phyloP scores from a whole-genome alignment of 1,139 yeast species.

The Magnusiomyces starmeri region DNA sequence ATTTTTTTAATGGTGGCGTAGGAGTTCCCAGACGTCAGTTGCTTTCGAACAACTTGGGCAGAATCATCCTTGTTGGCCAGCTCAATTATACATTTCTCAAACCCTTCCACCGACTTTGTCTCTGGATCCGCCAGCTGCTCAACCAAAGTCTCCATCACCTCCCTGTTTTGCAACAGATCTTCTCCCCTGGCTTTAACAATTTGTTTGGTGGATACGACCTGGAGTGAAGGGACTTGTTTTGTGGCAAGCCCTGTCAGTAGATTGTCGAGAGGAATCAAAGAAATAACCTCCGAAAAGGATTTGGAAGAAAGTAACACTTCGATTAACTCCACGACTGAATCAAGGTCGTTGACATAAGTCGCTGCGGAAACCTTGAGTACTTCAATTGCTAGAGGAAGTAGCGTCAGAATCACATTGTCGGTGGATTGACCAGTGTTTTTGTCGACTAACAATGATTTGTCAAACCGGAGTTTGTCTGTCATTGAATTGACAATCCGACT shows the following conservation, averaged over 20 bases:
- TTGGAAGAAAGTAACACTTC: constrained; percentile 20
- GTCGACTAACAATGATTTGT: constrained; percentile 17
- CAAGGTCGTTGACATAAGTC: constrained; percentile 15
- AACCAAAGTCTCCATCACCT: constrained; percentile 19
- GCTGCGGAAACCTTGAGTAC: constrained; percentile 17
- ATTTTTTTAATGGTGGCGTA: constrained; percentile 15
- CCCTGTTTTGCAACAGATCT: constrained; percentile 22
- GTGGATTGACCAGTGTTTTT: constrained; percentile 11
- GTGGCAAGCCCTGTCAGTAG: constrained; percentile 21
- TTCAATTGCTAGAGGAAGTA: constrained; percentile 20
- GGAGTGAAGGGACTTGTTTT: constrained; percentile 19
- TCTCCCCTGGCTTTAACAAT: constrained; percentile 22
- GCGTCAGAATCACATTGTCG: constrained; percentile 9
- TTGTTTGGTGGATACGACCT: constrained; percentile 19
- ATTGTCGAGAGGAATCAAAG: constrained; percentile 19
- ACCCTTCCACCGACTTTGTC: constrained; percentile 9
- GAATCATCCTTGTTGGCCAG: constrained; percentile 18
- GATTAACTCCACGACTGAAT: constrained; percentile 20
- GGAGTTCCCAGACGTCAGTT: constrained; percentile 20
- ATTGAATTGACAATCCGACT: constrained; percentile 17
- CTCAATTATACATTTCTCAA: constrained; percentile 15
- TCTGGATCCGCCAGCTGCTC: constrained; percentile 16
- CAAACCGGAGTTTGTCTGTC: constrained; percentile 18
- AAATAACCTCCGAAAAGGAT: constrained; percentile 20
- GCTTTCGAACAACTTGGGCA: constrained; percentile 22